Evolutionary conservation across 306 rosid genomes (phyloP).

Genomic region (Trifolium pratense): DNA sequence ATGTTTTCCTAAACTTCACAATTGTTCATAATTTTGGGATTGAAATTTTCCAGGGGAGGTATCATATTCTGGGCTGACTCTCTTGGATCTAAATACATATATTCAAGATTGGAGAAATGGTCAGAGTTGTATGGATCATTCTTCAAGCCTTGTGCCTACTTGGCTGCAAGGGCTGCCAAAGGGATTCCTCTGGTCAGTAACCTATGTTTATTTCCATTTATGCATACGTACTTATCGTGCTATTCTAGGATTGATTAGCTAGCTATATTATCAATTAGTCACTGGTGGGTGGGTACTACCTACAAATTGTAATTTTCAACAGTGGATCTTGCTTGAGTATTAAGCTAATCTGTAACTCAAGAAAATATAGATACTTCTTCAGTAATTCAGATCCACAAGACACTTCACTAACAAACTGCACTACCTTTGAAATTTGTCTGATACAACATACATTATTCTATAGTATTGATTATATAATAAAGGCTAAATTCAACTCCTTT

Average conservation of each 20-base stretch:
- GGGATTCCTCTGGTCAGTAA: slow-evolving; percentile 80
- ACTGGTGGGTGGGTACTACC: not conserved
- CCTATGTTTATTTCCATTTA: slow-evolving; percentile 32
- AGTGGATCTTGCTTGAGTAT: not conserved
- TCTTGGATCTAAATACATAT: slow-evolving; percentile 86
- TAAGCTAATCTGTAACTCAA: not conserved
- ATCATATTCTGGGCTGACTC: slow-evolving; percentile 93
- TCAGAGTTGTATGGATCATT: slow-evolving; percentile 74
- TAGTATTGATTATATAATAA: not conserved
- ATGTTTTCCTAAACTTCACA: not conserved
- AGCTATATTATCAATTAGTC: not conserved
- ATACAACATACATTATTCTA: not conserved
- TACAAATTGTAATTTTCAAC: not conserved
- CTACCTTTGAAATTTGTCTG: not conserved
- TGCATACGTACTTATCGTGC: not conserved
- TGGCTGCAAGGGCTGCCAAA: slow-evolving; percentile 92
- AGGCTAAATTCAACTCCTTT: not conserved
- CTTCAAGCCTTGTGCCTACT: slow-evolving; percentile 90
- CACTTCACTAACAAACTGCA: slow-evolving; percentile 2
- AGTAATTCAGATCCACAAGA: not conserved
- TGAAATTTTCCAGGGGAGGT: slow-evolving; percentile 79
- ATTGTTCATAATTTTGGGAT: slow-evolving; percentile 36
- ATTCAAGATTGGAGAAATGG: slow-evolving; percentile 85
- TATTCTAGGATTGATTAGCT: not conserved
- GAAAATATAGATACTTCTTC: not conserved